Percentiles rank a stretch among this genome's conserved stretches.
These are phyloP conservation scores for Moelleriella libera DNA, from an alignment of 2,329 filamentous ascomycete species.

Conservation along the genomic window DNA sequence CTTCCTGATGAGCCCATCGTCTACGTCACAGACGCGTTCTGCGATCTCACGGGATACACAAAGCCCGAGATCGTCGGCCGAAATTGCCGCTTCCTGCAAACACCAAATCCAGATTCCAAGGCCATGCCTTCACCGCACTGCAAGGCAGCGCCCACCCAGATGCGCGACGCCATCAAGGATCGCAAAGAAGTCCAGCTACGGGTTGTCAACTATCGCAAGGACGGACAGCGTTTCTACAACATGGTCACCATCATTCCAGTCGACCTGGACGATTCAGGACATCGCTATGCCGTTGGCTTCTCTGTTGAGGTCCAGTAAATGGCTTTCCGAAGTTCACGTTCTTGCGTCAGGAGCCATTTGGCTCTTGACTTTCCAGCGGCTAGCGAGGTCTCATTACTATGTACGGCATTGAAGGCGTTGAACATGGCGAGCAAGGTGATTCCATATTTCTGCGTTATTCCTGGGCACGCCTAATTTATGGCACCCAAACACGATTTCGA, in stretches of 20 bases:
- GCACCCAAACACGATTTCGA: too few species aligned
- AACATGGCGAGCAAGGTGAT: too few species aligned
- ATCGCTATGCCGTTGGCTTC: slow-evolving; percentile 69
- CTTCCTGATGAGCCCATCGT: slow-evolving; percentile 66
- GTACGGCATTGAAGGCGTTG: too few species aligned
- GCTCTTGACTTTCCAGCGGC: too few species aligned
- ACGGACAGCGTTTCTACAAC: slow-evolving; percentile 69
- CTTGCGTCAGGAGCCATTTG: too few species aligned
- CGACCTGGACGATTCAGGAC: slow-evolving; percentile 46
- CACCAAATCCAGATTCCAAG: slow-evolving; percentile 39
- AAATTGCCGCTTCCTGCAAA: slow-evolving; percentile 78
- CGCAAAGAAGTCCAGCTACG: slow-evolving; percentile 32
- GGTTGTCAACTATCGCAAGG: slow-evolving; percentile 70
- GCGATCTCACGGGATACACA: slow-evolving; percentile 65
- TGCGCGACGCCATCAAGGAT: slow-evolving; percentile 30
- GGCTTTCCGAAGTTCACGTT: too few species aligned
- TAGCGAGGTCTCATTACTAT: too few species aligned
- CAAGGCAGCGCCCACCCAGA: slow-evolving; percentile 42
- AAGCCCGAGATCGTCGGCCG: slow-evolving; percentile 59
- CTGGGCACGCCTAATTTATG: too few species aligned
- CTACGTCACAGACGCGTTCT: slow-evolving; percentile 72
- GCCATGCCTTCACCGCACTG: slow-evolving; percentile 3
- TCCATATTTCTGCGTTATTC: too few species aligned
- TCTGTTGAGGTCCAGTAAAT: slow-evolving; percentile 46
- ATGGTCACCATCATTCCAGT: slow-evolving; percentile 77